Conservation (phyloP, 2,329 filamentous ascomycete genomes). For the Tolypocladium inflatum region DNA sequence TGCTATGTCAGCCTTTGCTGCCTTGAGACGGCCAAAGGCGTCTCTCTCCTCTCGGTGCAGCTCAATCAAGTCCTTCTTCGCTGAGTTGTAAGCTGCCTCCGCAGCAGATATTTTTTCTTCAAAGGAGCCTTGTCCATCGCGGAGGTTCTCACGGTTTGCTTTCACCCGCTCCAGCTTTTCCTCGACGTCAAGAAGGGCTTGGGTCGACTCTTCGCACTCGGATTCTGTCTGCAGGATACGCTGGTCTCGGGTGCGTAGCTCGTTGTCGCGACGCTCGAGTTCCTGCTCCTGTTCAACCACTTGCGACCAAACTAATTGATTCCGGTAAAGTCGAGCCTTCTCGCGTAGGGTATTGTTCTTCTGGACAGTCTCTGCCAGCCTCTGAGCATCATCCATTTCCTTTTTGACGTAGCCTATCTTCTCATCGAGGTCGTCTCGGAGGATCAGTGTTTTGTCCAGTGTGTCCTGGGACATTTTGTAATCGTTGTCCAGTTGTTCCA, state of each 20-base stretch:
- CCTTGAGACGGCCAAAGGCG: conserved; percentile 49
- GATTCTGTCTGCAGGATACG: conserved; percentile 17
- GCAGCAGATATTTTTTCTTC: conserved; percentile 32
- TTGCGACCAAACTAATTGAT: conserved; percentile 78
- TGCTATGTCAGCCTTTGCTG: conserved; percentile 36
- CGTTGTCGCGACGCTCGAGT: conserved; percentile 25
- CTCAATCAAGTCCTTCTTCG: conserved; percentile 42
- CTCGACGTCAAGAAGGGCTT: conserved; percentile 35
- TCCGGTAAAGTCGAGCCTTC: conserved; percentile 47
- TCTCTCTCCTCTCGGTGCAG: conserved; percentile 56
- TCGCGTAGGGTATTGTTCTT: conserved; percentile 56
- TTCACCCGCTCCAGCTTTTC: conserved; percentile 30
- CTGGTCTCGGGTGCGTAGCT: conserved; percentile 14
- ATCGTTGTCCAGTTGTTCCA: conserved; percentile 85
- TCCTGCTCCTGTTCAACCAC: conserved; percentile 65
- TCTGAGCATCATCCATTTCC: conserved; percentile 48
- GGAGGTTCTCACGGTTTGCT: conserved; percentile 28
- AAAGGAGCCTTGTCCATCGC: conserved; percentile 36
- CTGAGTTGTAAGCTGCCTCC: conserved; percentile 42
- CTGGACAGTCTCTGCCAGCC: conserved; percentile 54
- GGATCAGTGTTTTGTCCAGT: conserved; percentile 51
- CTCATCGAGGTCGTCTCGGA: conserved; percentile 24
- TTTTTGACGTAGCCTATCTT: conserved; percentile 26
- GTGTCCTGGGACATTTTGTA: conserved; percentile 77
- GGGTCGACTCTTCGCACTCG: conserved; percentile 32